These are phyloP conservation scores for Athelia psychrophila DNA, from an alignment of 1,284 basidiomycete genomes.

Conservation along the genomic window DNA sequence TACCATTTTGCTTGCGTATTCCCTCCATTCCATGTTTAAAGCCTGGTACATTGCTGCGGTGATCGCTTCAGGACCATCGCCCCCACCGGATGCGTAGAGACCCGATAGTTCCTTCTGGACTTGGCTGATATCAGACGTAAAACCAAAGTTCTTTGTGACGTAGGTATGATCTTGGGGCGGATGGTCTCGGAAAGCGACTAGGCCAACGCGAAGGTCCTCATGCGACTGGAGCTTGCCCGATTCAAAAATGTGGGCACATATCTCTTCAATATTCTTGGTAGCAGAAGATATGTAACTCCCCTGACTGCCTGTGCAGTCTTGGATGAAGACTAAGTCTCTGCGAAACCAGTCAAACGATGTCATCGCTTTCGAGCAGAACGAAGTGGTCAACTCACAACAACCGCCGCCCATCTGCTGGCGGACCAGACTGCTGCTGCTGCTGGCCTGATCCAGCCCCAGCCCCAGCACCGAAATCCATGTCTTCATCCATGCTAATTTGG, in stretches of 20 bases:
- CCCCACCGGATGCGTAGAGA: conserved; percentile 92
- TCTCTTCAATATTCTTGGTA: conserved; percentile 97
- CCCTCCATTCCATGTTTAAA: conserved; percentile 89
- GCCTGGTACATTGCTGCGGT: conserved; percentile 92
- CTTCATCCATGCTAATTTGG: conserved; percentile 62
- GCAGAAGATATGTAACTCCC: conserved; percentile 85
- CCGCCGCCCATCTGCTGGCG: conserved; percentile 46
- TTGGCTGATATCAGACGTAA: conserved; percentile 87
- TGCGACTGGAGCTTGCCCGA: conserved; percentile 85
- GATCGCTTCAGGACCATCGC: conserved; percentile 97
- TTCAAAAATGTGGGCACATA: conserved; percentile 94
- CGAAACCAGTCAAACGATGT: conserved; percentile 9
- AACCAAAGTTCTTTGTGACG: conserved; percentile 91
- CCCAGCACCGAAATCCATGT: conserved; percentile 63
- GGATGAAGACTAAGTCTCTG: conserved; percentile 87
- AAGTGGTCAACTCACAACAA: conserved; percentile 60
- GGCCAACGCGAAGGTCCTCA: conserved; percentile 89
- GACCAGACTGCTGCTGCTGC: conserved; percentile 30
- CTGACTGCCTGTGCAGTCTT: conserved; percentile 90
- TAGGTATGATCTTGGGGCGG: conserved; percentile 96
- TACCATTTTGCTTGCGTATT: conserved; percentile 90
- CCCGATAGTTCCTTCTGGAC: conserved; percentile 85
- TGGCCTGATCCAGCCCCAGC: conserved; percentile 32
- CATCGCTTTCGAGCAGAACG: conserved; percentile 4
- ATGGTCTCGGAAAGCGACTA: conserved; percentile 91